A percentile compares a stretch with the other conserved stretches of the same genome.
Conservation (phyloP, 345 rosid species). For the Pistacia atlantica region DNA sequence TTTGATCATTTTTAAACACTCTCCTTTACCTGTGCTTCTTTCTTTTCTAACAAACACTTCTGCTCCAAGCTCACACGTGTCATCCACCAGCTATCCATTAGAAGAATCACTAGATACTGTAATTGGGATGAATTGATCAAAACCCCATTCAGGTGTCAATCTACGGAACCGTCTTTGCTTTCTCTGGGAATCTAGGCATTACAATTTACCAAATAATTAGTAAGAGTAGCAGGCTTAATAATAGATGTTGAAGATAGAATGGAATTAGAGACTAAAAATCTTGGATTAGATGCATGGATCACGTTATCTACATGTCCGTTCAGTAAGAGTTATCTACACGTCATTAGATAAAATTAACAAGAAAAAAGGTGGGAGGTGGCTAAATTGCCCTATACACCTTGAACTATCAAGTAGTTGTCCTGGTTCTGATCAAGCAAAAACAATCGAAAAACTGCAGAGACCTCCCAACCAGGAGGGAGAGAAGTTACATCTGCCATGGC, state of each 20-base stretch:
- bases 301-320: no score
- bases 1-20: slow-evolving; percentile 32
- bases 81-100: slow-evolving; percentile 43
- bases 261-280: background rate
- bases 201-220: slow-evolving; percentile 6
- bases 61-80: slow-evolving; percentile 42
- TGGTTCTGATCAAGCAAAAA: slow-evolving; percentile 51
- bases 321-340: no score
- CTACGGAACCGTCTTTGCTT: no score
- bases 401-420: slow-evolving; percentile 33
- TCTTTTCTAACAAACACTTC: slow-evolving; percentile 46
- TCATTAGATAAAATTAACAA: background rate
- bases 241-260: no score
- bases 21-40: slow-evolving; percentile 33
- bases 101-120: slow-evolving; percentile 23
- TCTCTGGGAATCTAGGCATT: no score
- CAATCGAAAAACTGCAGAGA: slow-evolving; percentile 45
- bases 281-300: no score
- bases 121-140: no score
- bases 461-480: slow-evolving; percentile 51
- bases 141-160: no score
- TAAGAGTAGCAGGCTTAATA: background rate
- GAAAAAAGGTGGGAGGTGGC: background rate
- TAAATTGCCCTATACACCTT: slow-evolving; percentile 24
- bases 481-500: slow-evolving; percentile 46